Conservation (phyloP, 2,329 filamentous ascomycete genomes). For the Aspergillus cejpii region DNA sequence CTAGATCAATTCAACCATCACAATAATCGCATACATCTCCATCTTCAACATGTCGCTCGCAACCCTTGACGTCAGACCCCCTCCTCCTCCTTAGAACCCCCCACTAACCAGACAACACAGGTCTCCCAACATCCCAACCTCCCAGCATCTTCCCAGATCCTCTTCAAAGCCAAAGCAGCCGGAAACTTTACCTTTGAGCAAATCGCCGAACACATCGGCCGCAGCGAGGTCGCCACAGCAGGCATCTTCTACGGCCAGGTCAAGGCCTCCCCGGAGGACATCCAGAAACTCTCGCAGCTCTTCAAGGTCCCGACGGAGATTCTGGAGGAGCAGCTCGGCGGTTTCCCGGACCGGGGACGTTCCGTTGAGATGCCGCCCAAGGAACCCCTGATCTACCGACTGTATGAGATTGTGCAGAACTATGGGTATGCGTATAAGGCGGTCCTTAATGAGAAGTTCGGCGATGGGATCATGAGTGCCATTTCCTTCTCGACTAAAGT, state of each 20-base stretch:
- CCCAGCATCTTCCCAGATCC: slow-evolving; percentile 61
- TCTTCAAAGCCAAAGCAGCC: slow-evolving; percentile 73
- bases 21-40: neutral
- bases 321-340: slow-evolving; percentile 58
- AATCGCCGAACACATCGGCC: slow-evolving; percentile 65
- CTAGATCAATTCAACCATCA: neutral
- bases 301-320: slow-evolving; percentile 54
- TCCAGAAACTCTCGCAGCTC: slow-evolving; percentile 58
- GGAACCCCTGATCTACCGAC: slow-evolving; percentile 79
- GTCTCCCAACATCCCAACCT: slow-evolving; percentile 50
- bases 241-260: slow-evolving; percentile 89
- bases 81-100: neutral
- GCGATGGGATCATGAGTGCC: slow-evolving; percentile 93
- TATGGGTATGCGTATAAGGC: slow-evolving; percentile 96
- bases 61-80: neutral
- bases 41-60: neutral
- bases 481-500: slow-evolving; percentile 87
- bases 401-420: slow-evolving; percentile 94
- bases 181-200: slow-evolving; percentile 71
- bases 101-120: slow-evolving; percentile 17
- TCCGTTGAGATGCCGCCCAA: slow-evolving; percentile 75
- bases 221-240: slow-evolving; percentile 76
- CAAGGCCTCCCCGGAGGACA: slow-evolving; percentile 63
- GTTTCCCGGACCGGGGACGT: slow-evolving; percentile 73
- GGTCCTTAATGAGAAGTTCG: slow-evolving; percentile 89